Evolutionary conservation across 1,284 basidiomycete genomes (phyloP).

Genomic region (Xerocomus nothofagi): DNA sequence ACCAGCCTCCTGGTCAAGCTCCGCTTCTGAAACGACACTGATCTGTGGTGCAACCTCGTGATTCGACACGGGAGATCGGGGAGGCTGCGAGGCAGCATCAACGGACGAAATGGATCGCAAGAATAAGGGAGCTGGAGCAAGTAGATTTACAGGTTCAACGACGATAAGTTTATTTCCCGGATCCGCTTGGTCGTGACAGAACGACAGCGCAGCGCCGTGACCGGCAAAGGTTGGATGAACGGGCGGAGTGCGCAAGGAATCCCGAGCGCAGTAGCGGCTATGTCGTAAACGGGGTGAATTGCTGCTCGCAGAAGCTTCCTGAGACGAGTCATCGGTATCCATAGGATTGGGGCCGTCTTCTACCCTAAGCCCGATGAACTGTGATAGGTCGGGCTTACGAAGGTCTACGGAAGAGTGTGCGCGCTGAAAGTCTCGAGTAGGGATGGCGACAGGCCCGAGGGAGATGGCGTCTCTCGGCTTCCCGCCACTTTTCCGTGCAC

Average conservation of each 20-base stretch:
- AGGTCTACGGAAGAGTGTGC: slow-evolving; percentile 36
- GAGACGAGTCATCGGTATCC: slow-evolving; percentile 37
- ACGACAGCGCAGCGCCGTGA: slow-evolving; percentile 8
- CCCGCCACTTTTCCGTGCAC: slow-evolving; percentile 18
- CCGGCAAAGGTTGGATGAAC: slow-evolving; percentile 16
- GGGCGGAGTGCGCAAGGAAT: slow-evolving; percentile 14
- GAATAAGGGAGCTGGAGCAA: slow-evolving; percentile 19
- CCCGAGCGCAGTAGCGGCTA: slow-evolving; percentile 28
- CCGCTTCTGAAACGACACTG: background rate
- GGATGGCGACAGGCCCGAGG: slow-evolving; percentile 16
- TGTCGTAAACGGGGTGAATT: slow-evolving; percentile 24
- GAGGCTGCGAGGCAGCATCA: slow-evolving; percentile 8
- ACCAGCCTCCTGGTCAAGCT: slow-evolving; percentile 4
- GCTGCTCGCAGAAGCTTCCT: slow-evolving; percentile 28
- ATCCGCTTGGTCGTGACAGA: slow-evolving; percentile 10
- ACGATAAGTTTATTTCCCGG: background rate
- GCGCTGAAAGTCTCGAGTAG: slow-evolving; percentile 24
- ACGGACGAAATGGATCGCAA: slow-evolving; percentile 8
- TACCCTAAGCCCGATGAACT: slow-evolving; percentile 37
- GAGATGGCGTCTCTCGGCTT: slow-evolving; percentile 26
- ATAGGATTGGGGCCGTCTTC: slow-evolving; percentile 30
- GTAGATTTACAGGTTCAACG: slow-evolving; percentile 6
- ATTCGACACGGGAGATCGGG: slow-evolving; percentile 1
- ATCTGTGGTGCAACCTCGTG: slow-evolving; percentile 8
- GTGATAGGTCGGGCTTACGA: slow-evolving; percentile 47